Base-by-base conservation (phyloP, 441 rosid species). In the Geranium incanum region DNA sequence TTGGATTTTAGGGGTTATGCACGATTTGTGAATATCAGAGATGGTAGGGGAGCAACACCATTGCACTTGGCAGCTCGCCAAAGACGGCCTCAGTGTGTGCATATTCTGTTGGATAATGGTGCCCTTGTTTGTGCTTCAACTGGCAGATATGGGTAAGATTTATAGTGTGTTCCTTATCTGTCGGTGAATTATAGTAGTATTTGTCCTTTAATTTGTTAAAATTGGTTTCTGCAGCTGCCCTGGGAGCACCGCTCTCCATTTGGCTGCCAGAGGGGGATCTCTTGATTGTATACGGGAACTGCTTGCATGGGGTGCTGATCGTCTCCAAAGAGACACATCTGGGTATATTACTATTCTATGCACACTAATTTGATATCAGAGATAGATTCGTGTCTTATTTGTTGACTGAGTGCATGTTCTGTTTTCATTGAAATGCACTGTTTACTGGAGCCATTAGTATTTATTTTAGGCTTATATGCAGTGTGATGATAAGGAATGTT, bases 281-380 rank as follows among this genome's bases (percentile, higher is more conserved):
- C 86, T 90, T 6, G 99, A 90, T 75, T 95, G 98, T 75, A 86
- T 90, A 36, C 96, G 97, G 0, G 89, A 84, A 38, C 81, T 95
- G 84, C 86, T 95, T 73, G 98, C 99, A 1, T 92, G 97, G 96
- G 99, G 99, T 67, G 98, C 99, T 19, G 98, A 95, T 87, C 95
- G 99, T 66, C 84, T 83, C 78, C 98, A 90, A 70, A 80, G 97
- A 89, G 99, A 95, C 76, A 81, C 89, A 68, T 87, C 97, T 55
- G 99, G 99, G 99, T 95, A 92, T 73, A 37, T 28, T 39, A 60
- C 19, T 45, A n/a, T 73, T 68, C 36, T 70, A 37, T 76, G 55
- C 43, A 23, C 16, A n/a, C 33, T 28, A 1, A 28, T 1, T 28
- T 28, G 33, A 28, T 28, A 28, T 28, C 33, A 1, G 33, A 28